Evolutionary conservation across 768 basidiomycete species (phyloP), one percentile per base, ranked within the genome.

Genomic region (Tylopilus sp.): DNA sequence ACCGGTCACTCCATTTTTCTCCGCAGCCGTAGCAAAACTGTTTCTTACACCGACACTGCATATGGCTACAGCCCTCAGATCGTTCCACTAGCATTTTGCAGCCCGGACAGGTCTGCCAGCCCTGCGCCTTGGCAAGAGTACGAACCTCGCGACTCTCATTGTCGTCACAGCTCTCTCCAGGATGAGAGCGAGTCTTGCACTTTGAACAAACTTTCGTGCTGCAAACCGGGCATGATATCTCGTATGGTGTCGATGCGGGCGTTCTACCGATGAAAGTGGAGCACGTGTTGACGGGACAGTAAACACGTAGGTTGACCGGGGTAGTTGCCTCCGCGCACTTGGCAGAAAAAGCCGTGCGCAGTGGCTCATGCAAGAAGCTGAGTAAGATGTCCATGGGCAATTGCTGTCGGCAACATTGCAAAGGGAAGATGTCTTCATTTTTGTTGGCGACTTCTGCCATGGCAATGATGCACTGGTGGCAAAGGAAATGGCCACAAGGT

Each of bases 101-200:
- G 13, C 70, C 72, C 2, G 84, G 85, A 59, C 84, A 87, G 0
- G 78, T 83, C 60, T 84, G 80, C 84, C 82, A 87, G 6, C 71
- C 67, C 11, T 78, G 54, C 37, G 70, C 50, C 6, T 62, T 61
- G 0, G 82, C 84, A 13, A 89, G 74, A 3, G 63, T 70, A n/a
- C 66, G 71, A 21, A 84, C 68, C 40, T 72, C 74, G 14, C 74
- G 61, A 9, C 71, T 67, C 2, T 64, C 63, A 53, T 78, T 77
- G n/a, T 75, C 74, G 2, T 63, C 57, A 45, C 84, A 85, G 4
- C 56, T 59, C 41, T 68, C 60, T 14, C 59, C 58, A 0, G 65
- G 60, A 59, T 86, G 85, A 10, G 70, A 69, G 0, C 29, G 37
- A 19, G 72, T 67, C 61, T 78, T 84, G 73, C 84, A 87, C 8